These are phyloP conservation scores for Vaccinium darrowii DNA, from an alignment of 148 eudicot genomes.

Conservation along the genomic window DNA sequence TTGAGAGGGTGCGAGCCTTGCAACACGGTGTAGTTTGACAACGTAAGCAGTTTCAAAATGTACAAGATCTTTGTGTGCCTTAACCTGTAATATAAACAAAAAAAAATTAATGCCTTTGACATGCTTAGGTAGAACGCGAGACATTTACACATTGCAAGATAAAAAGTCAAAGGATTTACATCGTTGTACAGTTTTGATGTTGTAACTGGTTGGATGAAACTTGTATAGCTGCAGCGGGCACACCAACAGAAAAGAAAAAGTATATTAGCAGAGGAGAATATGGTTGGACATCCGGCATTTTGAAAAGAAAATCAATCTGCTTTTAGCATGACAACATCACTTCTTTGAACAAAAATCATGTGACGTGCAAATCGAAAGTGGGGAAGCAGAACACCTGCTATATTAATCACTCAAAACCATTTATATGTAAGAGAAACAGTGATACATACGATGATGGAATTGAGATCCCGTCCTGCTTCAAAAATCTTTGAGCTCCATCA, in stretches of 20 bases:
- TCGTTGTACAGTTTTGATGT: conserved; percentile 81
- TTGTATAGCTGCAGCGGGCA: conserved; percentile 72
- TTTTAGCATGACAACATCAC: neutral
- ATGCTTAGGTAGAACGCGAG: neutral
- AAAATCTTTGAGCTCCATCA: conserved; percentile 92
- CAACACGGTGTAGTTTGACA: conserved; percentile 86
- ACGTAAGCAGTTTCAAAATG: conserved; percentile 98
- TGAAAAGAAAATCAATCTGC: neutral
- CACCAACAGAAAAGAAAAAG: conserved; percentile 9
- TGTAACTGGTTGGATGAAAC: conserved; percentile 91
- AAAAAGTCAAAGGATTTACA: conserved; percentile 35
- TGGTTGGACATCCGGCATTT: neutral
- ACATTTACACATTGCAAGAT: neutral
- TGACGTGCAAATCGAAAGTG: neutral
- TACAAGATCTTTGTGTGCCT: conserved; percentile 80
- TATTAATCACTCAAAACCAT: neutral
- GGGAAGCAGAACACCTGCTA: neutral
- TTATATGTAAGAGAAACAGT: neutral
- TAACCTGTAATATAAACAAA: conserved; percentile 48
- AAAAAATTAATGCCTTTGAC: neutral
- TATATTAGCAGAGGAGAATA: neutral
- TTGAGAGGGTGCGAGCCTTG: conserved; percentile 82
- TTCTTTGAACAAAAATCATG: neutral
- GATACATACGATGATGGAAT: conserved; percentile 90
- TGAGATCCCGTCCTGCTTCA: conserved; percentile 90